These are phyloP conservation scores for Termitomyces sp. DNA, from an alignment of 768 basidiomycete genomes.

Conservation along the genomic window DNA sequence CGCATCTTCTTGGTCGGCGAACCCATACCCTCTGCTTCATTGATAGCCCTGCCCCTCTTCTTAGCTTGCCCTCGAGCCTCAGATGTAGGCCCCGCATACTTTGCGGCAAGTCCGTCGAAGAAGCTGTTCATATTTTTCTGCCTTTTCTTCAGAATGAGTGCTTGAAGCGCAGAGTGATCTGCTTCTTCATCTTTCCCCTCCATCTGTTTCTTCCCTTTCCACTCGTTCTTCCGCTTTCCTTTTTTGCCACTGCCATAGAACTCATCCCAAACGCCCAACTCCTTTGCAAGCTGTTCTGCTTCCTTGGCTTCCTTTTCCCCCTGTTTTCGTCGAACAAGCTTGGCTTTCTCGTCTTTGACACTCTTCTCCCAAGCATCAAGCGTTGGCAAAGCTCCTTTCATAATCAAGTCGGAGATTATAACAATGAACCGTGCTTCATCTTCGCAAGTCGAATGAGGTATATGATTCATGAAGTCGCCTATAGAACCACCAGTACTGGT, in stretches of 20 bases:
- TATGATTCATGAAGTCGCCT: conserved; percentile 73
- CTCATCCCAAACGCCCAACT: conserved; percentile 92
- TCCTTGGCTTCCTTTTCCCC: conserved; percentile 77
- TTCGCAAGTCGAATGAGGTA: conserved; percentile 78
- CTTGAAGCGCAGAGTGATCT: conserved; percentile 68
- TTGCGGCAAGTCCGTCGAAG: conserved; percentile 69
- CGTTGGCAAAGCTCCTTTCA: conserved; percentile 48
- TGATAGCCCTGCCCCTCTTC: conserved; percentile 43
- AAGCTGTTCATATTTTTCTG: conserved; percentile 63
- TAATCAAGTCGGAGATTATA: conserved; percentile 62
- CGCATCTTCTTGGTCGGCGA: conserved; percentile 48
- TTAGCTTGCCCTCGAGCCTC: conserved; percentile 49
- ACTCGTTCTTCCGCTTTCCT: conserved; percentile 50
- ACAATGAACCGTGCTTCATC: conserved; percentile 85
- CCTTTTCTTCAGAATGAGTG: conserved; percentile 75
- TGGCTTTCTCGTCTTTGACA: conserved; percentile 77
- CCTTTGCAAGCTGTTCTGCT: conserved; percentile 79
- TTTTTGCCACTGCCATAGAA: conserved; percentile 78
- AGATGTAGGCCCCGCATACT: conserved; percentile 54
- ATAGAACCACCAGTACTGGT: conserved; percentile 66
- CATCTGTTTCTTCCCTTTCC: conserved; percentile 38
- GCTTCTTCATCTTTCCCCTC: conserved; percentile 38
- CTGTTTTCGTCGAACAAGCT: conserved; percentile 65
- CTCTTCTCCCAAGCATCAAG: conserved; percentile 62
- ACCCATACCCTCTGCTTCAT: conserved; percentile 33